Base-by-base conservation (phyloP, 176 grass and related monocot species). In the Microstegium vimineum region DNA sequence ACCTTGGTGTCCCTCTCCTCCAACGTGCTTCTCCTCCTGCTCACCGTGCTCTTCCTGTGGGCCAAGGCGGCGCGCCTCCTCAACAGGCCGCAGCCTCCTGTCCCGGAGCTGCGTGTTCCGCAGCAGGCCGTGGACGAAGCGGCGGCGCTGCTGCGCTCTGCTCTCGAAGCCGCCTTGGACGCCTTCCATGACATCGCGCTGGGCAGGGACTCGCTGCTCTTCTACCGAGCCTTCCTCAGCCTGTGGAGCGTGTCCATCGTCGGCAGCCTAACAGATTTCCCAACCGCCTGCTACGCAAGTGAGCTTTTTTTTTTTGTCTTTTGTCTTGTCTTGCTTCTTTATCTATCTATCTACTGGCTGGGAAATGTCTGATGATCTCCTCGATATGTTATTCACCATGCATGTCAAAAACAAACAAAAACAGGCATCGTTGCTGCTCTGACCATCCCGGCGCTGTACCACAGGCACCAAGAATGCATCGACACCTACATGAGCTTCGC, bases 21-120 rank as follows among this genome's bases (percentile, higher is more conserved):
- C 61, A 84, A 86, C 84, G 92, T 94, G 49, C 79, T 98, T 8
- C 92, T 93, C 17, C 92, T 98, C 33, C 89, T 98, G 47, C 83
- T 93, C 35, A 86, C 88, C 60, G 73, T 94, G 56, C 95, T 98
- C 42, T 98, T 93, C 78, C 57, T 88, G 10, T 96, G 93, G 93
- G 82, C 91, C 64, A 94, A 86, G 80, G 94, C 90, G 20, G 90
- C 94, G 10, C 73, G 78, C 30, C 81, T 91, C 79, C 90, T 97
- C 60, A 89, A 91, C 88, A 85, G 94, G 81, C 90, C 94, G 27
- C 83, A 66, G 74, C 94, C 94, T 66, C 88, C 90, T 10, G 75
- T 94, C 47, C 86, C 90, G 17, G 54, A 83, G 30, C 76, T 97
- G 80, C 73, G 40, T 20, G 60, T 97, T 11, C 84, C 90, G 17